A percentile compares a stretch with the other conserved stretches of the same genome.
phyloP scores from a whole-genome alignment of 768 basidiomycete species.

The Botryobasidium botryosum region DNA sequence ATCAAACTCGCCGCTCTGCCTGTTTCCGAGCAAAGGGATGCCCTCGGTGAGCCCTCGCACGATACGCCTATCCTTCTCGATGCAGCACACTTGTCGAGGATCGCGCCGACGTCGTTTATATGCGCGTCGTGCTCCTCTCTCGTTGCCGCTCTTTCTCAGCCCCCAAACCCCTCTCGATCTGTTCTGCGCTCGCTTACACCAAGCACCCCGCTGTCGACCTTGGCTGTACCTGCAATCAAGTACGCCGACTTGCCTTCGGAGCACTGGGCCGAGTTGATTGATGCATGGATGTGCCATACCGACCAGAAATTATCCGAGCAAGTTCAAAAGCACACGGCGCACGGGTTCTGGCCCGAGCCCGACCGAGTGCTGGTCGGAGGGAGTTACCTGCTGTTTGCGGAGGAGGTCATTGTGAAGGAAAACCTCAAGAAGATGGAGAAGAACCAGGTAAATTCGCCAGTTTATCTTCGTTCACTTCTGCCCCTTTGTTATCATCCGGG shows the following conservation, averaged over 20 bases:
- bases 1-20: constrained; percentile 35
- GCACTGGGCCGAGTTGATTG: constrained; percentile 93
- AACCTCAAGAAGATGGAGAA: constrained; percentile 28
- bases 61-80: constrained; percentile 47
- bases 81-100: constrained; percentile 40
- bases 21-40: constrained; percentile 1
- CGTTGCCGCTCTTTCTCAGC: constrained; percentile 33
- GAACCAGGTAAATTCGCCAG: constrained; percentile 36
- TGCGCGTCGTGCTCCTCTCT: constrained; percentile 72
- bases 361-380: constrained; percentile 75
- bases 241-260: constrained; percentile 88
- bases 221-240: too few relatives aligned
- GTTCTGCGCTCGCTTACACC: too few relatives aligned
- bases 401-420: constrained; percentile 32
- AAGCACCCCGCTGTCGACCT: too few relatives aligned
- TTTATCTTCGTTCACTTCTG: constrained; percentile 8
- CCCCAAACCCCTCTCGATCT: too few relatives aligned
- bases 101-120: constrained; percentile 46
- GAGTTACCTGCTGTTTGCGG: constrained; percentile 70
- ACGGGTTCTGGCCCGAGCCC: constrained; percentile 63
- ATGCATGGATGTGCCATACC: constrained; percentile 95
- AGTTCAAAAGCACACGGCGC: constrained; percentile 36
- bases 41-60: too few relatives aligned
- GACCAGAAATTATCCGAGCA: constrained; percentile 71
- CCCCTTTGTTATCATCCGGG: constrained; percentile 27